A percentile compares a stretch with the other conserved stretches of the same genome.
phyloP scores from a whole-genome alignment of 2,329 filamentous ascomycete genomes.

The Huntiella omanensis region DNA sequence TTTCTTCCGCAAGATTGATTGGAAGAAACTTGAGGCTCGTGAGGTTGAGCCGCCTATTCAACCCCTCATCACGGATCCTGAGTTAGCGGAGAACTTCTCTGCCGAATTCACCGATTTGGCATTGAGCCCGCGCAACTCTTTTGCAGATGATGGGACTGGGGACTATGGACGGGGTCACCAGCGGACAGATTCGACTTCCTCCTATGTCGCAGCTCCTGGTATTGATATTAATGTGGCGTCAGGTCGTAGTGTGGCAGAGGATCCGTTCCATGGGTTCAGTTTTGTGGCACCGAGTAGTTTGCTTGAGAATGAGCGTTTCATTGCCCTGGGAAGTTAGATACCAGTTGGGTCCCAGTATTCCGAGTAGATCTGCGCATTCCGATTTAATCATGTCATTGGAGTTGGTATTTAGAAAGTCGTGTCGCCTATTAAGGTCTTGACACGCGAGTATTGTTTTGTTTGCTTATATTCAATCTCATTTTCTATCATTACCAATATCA shows the following conservation, averaged over 20 bases:
- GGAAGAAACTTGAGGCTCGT: constrained; percentile 65
- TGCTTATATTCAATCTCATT: neutral
- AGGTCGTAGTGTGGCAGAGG: constrained; percentile 19
- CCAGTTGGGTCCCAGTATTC: neutral
- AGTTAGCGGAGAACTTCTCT: constrained; percentile 90
- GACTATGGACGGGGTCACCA: too few relatives aligned
- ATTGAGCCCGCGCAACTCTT: constrained; percentile 40
- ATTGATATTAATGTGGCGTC: neutral
- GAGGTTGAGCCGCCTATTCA: constrained; percentile 78
- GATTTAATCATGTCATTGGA: neutral
- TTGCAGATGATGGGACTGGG: constrained; percentile 13
- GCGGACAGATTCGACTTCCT: too few relatives aligned
- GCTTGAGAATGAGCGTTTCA: constrained; percentile 29
- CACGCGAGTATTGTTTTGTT: constrained; percentile 3
- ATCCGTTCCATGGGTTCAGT: constrained; percentile 45
- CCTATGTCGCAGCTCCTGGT: neutral
- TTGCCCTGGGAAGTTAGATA: constrained; percentile 12
- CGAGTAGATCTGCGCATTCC: neutral
- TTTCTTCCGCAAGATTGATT: constrained; percentile 95
- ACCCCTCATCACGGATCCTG: constrained; percentile 86
- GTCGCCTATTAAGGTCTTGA: neutral
- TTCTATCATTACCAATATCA: too few relatives aligned
- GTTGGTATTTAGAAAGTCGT: neutral
- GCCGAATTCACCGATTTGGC: constrained; percentile 77
- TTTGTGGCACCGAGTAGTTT: constrained; percentile 41